A percentile compares a stretch with the other conserved stretches of the same genome.
These are phyloP conservation scores for Rhizopus delemar DNA, from an alignment of 371 early-diverging fungal species.

Conservation along the genomic window DNA sequence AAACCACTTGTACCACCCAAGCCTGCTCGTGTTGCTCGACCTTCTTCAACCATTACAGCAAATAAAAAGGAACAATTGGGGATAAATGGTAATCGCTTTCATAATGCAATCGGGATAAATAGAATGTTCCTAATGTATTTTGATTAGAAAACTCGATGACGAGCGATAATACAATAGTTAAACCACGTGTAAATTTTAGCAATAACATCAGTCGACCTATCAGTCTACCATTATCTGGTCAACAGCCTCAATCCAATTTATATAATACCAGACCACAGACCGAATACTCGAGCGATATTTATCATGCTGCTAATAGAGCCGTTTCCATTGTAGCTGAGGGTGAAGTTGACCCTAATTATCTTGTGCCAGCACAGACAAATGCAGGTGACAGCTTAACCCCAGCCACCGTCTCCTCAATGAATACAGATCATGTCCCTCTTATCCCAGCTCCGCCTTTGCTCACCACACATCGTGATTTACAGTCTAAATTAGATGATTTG, in stretches of 20 bases:
- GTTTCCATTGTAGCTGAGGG: constrained; percentile 38
- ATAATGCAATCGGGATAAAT: constrained; percentile 1
- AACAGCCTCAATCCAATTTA: constrained; percentile 4
- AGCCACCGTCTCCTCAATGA: constrained; percentile 24
- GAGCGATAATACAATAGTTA: constrained; percentile 3
- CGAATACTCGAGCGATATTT: constrained; percentile 6
- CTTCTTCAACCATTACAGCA: constrained; percentile 13
- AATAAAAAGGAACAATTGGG: constrained; percentile 23
- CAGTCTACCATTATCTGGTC: constrained; percentile 22
- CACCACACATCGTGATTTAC: constrained; percentile 54
- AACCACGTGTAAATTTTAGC: constrained; percentile 14
- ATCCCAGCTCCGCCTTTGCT: constrained; percentile 61
- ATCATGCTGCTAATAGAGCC: neutral
- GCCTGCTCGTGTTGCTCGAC: constrained; percentile 28
- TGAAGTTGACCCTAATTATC: constrained; percentile 45
- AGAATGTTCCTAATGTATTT: constrained; percentile 15
- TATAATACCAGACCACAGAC: constrained; percentile 15
- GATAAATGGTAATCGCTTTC: neutral
- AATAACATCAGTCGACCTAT: constrained; percentile 14
- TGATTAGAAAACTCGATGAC: constrained; percentile 10
- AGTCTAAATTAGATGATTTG: constrained; percentile 39
- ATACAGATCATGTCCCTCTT: constrained; percentile 47
- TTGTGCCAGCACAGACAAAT: constrained; percentile 54
- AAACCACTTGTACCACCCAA: constrained; percentile 45
- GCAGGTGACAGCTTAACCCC: constrained; percentile 48